Evolutionary conservation across 2,329 filamentous ascomycete genomes (phyloP), one percentile per base, ranked within the genome.

Genomic region (Ceratocystiopsis sp.): DNA sequence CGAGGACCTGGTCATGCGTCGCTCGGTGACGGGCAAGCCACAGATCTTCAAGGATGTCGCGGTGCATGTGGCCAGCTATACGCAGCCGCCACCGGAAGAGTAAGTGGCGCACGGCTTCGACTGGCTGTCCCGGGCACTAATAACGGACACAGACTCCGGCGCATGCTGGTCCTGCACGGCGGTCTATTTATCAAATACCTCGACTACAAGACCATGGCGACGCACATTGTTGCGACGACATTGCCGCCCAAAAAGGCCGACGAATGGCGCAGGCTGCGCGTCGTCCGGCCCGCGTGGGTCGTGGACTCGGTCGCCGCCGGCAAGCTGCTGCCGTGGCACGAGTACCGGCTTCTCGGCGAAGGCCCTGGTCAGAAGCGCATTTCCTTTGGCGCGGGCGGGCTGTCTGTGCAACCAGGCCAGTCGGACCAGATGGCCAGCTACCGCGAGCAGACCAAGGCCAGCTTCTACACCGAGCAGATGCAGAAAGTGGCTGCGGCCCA

Each of bases 211-310:
- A 96, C 89, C 1, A 80, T 82, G 57, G 89, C 86, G 0, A 98
- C 93, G 1, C 89, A 98, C 57, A 94, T 98, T 51, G 86, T 98
- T 52, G 87, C 89, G 4, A 89, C 85, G 42, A 80, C 75, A 42
- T 65, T 98, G 18, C 91, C 91, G 0, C 87, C 85, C 0, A 96
- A 95, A 63, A 98, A 98, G 60, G 77, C 77, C 25, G 75, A 89
- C 43, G 91, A 98, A 50, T 95, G 93, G 55, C 73, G 69, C 43
- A 77, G 75, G 50, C 95, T 96, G 59, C 77, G 89, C 38, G 84
- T 98, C 35, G 91, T 95, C 41, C 94, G 91, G 59, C 91, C 91
- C 1, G 78, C 84, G 17, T 98, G 91, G 91, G 74, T 98, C 3
- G 79, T 85, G 14, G 89, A 98, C 52, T 95, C 87, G 48, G 75